phyloP scores from a whole-genome alignment of 805 yeast species.

The Myxozyma monticola region DNA sequence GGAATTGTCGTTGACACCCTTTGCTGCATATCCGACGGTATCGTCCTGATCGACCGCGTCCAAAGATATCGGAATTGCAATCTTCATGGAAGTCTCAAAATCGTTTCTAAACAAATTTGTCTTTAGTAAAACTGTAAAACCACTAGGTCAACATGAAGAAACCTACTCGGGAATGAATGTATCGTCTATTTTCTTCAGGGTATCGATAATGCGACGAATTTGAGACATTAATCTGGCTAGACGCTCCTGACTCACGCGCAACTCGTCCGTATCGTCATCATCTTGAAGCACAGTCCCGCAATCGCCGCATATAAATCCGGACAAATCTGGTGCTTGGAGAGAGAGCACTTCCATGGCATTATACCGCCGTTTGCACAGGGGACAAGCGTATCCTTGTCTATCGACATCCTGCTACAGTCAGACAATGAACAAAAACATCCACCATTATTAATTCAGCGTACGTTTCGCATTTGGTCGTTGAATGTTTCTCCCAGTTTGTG shows the following conservation, averaged over 20 bases:
- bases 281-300: conserved; percentile 79
- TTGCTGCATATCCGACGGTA: conserved; percentile 45
- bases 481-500: conserved; percentile 77
- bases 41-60: conserved; percentile 50
- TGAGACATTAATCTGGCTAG: conserved; percentile 84
- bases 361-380: conserved; percentile 76
- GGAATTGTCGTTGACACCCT: conserved; percentile 44
- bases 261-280: conserved; percentile 84
- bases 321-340: conserved; percentile 71
- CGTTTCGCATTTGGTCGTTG: conserved; percentile 76
- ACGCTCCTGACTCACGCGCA: conserved; percentile 74
- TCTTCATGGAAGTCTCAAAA: conserved; percentile 79
- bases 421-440: neutral
- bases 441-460: neutral
- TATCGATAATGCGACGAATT: conserved; percentile 81
- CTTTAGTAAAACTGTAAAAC: neutral
- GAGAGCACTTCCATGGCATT: conserved; percentile 87
- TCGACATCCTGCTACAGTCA: conserved; percentile 54
- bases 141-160: neutral
- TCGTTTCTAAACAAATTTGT: conserved; percentile 50
- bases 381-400: conserved; percentile 93
- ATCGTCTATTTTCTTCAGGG: conserved; percentile 79
- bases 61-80: conserved; percentile 77
- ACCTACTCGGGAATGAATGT: conserved; percentile 66
- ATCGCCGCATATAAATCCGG: conserved; percentile 78